Conservation (phyloP, 768 basidiomycete genomes). For the Lentinula aciculospora region DNA sequence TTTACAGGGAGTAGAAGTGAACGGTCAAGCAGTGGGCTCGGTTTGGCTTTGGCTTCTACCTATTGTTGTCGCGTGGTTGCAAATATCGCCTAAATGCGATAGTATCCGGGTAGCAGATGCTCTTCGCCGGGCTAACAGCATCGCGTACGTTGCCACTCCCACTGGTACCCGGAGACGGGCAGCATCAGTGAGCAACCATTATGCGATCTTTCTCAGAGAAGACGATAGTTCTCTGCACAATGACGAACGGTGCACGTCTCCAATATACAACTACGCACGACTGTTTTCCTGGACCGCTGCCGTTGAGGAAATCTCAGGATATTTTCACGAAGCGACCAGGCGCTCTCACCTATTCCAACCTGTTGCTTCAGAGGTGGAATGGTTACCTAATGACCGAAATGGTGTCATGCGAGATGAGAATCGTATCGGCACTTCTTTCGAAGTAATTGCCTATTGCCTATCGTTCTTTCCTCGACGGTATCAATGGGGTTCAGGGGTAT, state of each 20-base stretch:
- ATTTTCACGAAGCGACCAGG: constrained; percentile 9
- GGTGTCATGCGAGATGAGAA: constrained; percentile 5
- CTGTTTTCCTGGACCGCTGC: constrained; percentile 12
- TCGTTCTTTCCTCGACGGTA: constrained; percentile 3
- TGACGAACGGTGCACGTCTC: constrained; percentile 16
- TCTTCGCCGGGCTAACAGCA: constrained; percentile 21
- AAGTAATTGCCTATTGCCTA: constrained; percentile 17
- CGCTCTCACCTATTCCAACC: constrained; percentile 8
- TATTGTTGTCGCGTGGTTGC: constrained; percentile 33
- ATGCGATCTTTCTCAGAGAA: constrained; percentile 1
- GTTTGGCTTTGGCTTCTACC: constrained; percentile 40
- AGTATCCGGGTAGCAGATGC: constrained; percentile 23
- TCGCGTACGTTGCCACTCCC: constrained; percentile 17
- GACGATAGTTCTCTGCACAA: constrained; percentile 5
- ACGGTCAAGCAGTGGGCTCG: constrained; percentile 32
- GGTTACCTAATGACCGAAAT: not conserved
- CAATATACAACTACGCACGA: constrained; percentile 18
- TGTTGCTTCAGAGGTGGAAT: constrained; percentile 7
- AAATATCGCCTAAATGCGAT: constrained; percentile 35
- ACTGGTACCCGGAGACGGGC: constrained; percentile 7
- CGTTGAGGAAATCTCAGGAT: constrained; percentile 12
- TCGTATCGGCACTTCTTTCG: constrained; percentile 14
- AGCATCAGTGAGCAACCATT: not conserved
- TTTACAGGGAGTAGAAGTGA: constrained; percentile 12
- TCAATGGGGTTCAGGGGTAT: constrained; percentile 16